phyloP scores from a whole-genome alignment of 371 early-diverging fungal genomes.

The Encephalitozoon cuniculi region DNA sequence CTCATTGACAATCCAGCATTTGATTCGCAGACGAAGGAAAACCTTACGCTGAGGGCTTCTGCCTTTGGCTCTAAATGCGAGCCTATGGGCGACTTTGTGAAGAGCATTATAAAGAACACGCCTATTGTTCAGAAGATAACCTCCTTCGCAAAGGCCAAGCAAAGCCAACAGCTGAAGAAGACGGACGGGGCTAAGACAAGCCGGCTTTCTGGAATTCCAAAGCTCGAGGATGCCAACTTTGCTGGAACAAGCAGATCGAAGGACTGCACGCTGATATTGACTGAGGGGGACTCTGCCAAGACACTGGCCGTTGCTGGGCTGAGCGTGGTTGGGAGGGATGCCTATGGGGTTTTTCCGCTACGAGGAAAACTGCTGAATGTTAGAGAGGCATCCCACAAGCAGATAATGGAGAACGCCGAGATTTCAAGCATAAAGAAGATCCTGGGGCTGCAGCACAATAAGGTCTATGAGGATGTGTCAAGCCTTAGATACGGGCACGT shows the following conservation, averaged over 20 bases:
- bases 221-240: conserved; percentile 91
- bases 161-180: conserved; percentile 74
- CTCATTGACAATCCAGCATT: conserved; percentile 93
- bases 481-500: conserved; percentile 86
- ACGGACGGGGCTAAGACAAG: conserved; percentile 72
- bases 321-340: conserved; percentile 80
- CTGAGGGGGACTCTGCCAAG: conserved; percentile 99
- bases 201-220: conserved; percentile 74
- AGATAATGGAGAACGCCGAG: conserved; percentile 78
- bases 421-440: conserved; percentile 84
- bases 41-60: conserved; percentile 72
- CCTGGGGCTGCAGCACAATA: conserved; percentile 83
- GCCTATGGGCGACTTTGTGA: conserved; percentile 72
- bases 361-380: conserved; percentile 96
- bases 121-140: conserved; percentile 76
- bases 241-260: conserved; percentile 74
- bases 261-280: conserved; percentile 88
- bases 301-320: conserved; percentile 83
- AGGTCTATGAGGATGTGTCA: conserved; percentile 66
- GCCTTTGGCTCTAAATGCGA: conserved; percentile 80
- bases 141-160: conserved; percentile 70
- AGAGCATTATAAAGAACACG: conserved; percentile 67
- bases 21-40: conserved; percentile 98
- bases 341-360: conserved; percentile 92
- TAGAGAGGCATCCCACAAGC: conserved; percentile 73